Conservation (phyloP, 2,329 filamentous ascomycete species). For the Emmonsiellopsis sp. region DNA sequence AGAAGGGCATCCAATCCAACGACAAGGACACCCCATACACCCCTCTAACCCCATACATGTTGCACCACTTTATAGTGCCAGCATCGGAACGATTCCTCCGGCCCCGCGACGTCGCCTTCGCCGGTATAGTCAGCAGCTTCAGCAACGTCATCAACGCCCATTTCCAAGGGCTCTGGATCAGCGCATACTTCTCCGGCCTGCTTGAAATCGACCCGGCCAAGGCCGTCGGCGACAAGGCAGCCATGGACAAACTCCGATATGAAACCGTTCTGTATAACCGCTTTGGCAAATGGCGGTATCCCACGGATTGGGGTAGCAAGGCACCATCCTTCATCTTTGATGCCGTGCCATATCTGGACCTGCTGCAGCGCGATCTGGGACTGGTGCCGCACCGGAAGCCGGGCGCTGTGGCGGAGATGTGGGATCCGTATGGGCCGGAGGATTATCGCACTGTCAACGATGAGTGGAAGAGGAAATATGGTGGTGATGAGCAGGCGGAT, state of each 20-base stretch:
- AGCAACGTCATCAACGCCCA: constrained; percentile 29
- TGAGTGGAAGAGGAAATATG: constrained; percentile 24
- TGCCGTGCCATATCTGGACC: constrained; percentile 61
- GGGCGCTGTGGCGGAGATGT: constrained; percentile 22
- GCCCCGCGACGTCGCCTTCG: constrained; percentile 39
- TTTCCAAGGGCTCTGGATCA: constrained; percentile 51
- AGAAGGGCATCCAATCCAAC: constrained; percentile 12
- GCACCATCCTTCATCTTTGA: constrained; percentile 63
- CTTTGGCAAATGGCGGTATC: constrained; percentile 60
- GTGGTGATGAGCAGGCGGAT: not conserved
- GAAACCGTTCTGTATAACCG: constrained; percentile 56
- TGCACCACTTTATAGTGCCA: constrained; percentile 40
- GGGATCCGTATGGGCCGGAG: constrained; percentile 28
- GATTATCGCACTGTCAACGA: constrained; percentile 34
- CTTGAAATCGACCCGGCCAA: constrained; percentile 15
- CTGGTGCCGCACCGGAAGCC: constrained; percentile 38
- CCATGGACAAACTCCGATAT: constrained; percentile 25
- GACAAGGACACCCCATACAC: constrained; percentile 3
- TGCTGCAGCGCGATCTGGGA: constrained; percentile 57
- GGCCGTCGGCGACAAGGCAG: constrained; percentile 18
- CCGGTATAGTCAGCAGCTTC: constrained; percentile 35
- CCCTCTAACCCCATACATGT: constrained; percentile 29
- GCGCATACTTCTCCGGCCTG: constrained; percentile 53
- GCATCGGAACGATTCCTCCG: constrained; percentile 23
- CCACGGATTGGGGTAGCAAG: constrained; percentile 41